These are phyloP conservation scores for Coccomyxa subellipsoidea DNA, from an alignment of 163 green algal species.

Conservation along the genomic window DNA sequence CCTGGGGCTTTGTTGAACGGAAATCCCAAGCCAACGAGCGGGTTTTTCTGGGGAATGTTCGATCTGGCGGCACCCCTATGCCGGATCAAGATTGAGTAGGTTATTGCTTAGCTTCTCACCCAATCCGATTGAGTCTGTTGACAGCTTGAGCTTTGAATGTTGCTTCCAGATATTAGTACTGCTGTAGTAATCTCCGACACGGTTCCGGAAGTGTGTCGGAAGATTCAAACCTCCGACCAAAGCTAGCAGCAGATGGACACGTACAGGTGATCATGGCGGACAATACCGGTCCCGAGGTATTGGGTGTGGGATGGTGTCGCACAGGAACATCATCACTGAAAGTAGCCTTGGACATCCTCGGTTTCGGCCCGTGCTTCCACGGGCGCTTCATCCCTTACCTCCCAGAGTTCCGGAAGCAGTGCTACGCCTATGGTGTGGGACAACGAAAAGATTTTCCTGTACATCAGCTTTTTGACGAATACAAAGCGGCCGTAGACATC, in stretches of 20 bases:
- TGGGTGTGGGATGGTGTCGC: conserved; percentile 5
- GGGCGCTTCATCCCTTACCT: conserved; percentile 8
- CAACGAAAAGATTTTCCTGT: neutral
- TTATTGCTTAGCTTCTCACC: too few species aligned
- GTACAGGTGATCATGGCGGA: neutral
- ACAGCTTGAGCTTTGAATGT: too few species aligned
- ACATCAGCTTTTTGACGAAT: neutral
- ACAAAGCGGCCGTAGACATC: neutral
- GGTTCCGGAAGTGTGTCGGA: neutral
- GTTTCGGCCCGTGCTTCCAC: conserved; percentile 5
- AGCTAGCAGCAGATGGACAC: too few species aligned
- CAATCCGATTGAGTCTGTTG: too few species aligned
- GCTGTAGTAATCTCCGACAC: too few species aligned
- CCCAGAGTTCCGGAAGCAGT: neutral
- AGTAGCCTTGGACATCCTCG: neutral
- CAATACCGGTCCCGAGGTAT: neutral
- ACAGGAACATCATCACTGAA: neutral
- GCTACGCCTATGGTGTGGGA: neutral
- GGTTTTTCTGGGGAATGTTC: neutral
- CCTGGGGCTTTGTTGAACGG: too few species aligned
- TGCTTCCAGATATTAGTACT: too few species aligned
- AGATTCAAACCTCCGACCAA: neutral
- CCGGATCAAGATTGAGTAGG: too few species aligned
- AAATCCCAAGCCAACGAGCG: neutral
- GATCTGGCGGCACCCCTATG: too few species aligned